Percentiles rank a stretch among this genome's conserved stretches.
Conservation (phyloP, 176 grass and related monocot species). For the Avena eriantha region DNA sequence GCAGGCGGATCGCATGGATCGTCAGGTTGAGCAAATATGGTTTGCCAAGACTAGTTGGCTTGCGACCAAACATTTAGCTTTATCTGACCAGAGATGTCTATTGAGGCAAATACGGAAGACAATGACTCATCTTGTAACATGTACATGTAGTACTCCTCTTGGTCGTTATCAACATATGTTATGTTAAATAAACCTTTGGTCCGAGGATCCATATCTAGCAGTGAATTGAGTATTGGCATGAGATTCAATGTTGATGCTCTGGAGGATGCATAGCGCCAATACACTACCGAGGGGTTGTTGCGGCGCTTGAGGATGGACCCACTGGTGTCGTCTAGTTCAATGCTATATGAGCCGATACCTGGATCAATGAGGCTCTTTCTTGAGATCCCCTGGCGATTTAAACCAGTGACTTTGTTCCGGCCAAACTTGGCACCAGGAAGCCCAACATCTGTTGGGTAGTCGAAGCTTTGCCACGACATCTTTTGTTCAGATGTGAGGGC, state of each 20-base stretch:
- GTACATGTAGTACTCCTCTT: slow-evolving; percentile 30
- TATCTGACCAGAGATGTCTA: slow-evolving; percentile 14
- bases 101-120: neutral
- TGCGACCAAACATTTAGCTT: slow-evolving; percentile 11
- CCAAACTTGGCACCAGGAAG: slow-evolving; percentile 16
- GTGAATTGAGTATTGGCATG: neutral
- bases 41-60: slow-evolving; percentile 1
- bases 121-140: neutral
- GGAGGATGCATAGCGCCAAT: slow-evolving; percentile 31
- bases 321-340: neutral
- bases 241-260: neutral
- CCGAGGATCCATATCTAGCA: slow-evolving; percentile 29
- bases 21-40: neutral
- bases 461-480: slow-evolving; percentile 16
- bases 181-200: slow-evolving; percentile 26
- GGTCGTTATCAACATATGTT: slow-evolving; percentile 2
- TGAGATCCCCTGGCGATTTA: slow-evolving; percentile 1
- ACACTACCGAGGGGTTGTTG: slow-evolving; percentile 20
- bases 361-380: neutral
- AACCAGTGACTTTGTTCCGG: neutral
- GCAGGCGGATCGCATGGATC: neutral
- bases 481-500: neutral
- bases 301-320: neutral
- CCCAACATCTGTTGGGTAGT: slow-evolving; percentile 10
- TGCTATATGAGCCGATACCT: neutral